These are phyloP conservation scores for Odonthalia washingtoniensis DNA, from an alignment of 31 red algal species.

Conservation along the genomic window DNA sequence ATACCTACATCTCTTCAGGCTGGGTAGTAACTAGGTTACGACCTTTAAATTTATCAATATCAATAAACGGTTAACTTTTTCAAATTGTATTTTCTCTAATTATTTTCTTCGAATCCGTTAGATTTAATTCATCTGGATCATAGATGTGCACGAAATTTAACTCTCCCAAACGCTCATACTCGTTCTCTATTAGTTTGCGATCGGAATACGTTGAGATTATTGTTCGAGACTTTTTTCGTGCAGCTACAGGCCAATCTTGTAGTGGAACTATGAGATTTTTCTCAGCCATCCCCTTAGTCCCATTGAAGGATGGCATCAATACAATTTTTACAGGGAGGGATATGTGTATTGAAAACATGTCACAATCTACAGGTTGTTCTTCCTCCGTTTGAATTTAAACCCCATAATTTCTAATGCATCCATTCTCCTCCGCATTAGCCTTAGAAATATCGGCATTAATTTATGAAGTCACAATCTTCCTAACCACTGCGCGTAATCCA, in stretches of 20 bases:
- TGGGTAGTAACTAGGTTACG: no score
- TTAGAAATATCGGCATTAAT: no score
- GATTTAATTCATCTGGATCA: background rate
- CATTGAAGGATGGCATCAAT: background rate
- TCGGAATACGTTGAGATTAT: background rate
- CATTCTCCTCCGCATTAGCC: no score
- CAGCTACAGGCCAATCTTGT: background rate
- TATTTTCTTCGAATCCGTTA: background rate
- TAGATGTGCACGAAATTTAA: background rate
- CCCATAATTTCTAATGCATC: no score
- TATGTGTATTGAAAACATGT: background rate
- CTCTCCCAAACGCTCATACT: background rate
- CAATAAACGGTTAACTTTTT: no score
- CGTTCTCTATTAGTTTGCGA: background rate
- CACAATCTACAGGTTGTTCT: no score
- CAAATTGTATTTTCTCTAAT: no score
- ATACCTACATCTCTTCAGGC: no score
- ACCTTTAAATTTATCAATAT: no score
- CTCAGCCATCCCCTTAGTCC: background rate
- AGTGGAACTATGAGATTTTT: background rate
- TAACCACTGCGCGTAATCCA: no score
- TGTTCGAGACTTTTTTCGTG: background rate
- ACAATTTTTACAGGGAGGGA: background rate
- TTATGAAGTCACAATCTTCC: no score
- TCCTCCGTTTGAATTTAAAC: no score